These are phyloP conservation scores for Zychaea mexicana DNA, from an alignment of 371 early-diverging fungal genomes.

Conservation along the genomic window DNA sequence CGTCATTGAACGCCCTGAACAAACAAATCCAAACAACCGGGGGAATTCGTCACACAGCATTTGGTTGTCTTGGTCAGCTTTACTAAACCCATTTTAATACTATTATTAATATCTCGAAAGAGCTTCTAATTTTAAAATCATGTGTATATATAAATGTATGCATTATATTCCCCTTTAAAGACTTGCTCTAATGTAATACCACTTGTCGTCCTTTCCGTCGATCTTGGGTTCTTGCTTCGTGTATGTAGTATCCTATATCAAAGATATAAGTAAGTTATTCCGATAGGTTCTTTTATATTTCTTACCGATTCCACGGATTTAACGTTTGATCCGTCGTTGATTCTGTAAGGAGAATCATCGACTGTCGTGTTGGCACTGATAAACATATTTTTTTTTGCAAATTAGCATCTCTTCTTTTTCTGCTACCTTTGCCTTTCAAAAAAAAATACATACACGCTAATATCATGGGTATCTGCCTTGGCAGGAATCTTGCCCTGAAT, in stretches of 20 bases:
- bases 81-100: no score
- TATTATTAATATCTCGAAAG: no score
- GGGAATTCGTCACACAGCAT: no score
- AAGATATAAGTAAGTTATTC: background rate
- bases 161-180: no score
- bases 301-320: background rate
- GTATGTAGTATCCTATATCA: background rate
- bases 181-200: slow-evolving; percentile 35
- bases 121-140: no score
- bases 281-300: background rate
- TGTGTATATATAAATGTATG: no score
- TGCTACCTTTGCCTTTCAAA: background rate
- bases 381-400: background rate
- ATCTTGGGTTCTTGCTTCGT: background rate
- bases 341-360: background rate
- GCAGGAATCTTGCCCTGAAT: slow-evolving; percentile 42
- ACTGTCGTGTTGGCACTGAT: background rate
- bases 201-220: slow-evolving; percentile 28
- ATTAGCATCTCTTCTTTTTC: background rate
- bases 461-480: slow-evolving; percentile 39
- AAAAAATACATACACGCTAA: slow-evolving; percentile 22
- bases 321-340: background rate
- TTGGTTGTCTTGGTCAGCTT: no score
- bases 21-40: no score
- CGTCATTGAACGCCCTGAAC: no score